These are phyloP conservation scores for Colletotrichum tropicicola DNA, from an alignment of 2,329 filamentous ascomycete genomes.

Conservation along the genomic window DNA sequence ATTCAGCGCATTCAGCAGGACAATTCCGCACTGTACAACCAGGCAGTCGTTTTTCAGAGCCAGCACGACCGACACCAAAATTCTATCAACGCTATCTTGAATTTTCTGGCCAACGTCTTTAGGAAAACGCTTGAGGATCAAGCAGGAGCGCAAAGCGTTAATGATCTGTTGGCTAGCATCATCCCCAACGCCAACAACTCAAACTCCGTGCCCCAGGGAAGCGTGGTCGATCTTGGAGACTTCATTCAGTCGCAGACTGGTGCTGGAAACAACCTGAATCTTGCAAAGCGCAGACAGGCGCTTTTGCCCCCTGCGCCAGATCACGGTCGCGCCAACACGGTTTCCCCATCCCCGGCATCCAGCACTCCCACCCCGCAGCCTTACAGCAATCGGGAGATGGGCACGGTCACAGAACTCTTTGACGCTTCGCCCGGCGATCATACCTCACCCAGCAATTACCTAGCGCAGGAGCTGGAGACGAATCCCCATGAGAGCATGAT, in stretches of 20 bases:
- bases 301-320: slow-evolving; percentile 63
- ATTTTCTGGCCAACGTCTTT: slow-evolving; percentile 96
- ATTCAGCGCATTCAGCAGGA: slow-evolving; percentile 84
- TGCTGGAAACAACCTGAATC: slow-evolving; percentile 46
- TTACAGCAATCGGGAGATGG: slow-evolving; percentile 53
- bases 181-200: slow-evolving; percentile 66
- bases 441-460: slow-evolving; percentile 52
- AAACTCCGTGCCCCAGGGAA: slow-evolving; percentile 58
- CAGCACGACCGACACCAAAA: slow-evolving; percentile 97
- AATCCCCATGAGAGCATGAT: slow-evolving; percentile 71
- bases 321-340: slow-evolving; percentile 37
- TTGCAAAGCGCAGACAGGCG: slow-evolving; percentile 61
- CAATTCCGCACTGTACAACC: slow-evolving; percentile 87
- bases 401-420: slow-evolving; percentile 68
- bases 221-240: slow-evolving; percentile 69
- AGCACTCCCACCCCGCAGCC: slow-evolving; percentile 39
- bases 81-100: slow-evolving; percentile 98
- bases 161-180: slow-evolving; percentile 83
- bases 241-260: slow-evolving; percentile 59
- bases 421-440: slow-evolving; percentile 60
- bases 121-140: slow-evolving; percentile 91
- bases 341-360: slow-evolving; percentile 35
- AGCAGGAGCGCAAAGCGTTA: slow-evolving; percentile 77
- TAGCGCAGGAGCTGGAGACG: slow-evolving; percentile 65
- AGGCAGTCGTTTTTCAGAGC: slow-evolving; percentile 88